A percentile compares a stretch with the other conserved stretches of the same genome.
Evolutionary conservation across 2,329 filamentous ascomycete species (phyloP).

Genomic region (Orbilia oligospora): DNA sequence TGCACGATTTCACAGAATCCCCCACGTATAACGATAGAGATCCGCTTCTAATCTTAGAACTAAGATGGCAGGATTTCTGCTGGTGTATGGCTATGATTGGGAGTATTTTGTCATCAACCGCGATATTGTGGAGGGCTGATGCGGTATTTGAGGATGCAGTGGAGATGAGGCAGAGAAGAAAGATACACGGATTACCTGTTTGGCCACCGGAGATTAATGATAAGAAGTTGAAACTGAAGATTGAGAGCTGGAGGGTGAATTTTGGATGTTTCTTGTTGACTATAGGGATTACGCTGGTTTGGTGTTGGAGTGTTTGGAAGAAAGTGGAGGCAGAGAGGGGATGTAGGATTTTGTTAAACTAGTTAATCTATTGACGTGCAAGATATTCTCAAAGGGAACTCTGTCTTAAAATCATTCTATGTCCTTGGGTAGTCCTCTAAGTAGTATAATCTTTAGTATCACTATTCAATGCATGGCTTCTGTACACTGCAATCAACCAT

Average conservation of each 20-base stretch:
- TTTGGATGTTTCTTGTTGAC: conserved; percentile 1
- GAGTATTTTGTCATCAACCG: neutral
- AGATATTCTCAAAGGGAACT: too few relatives aligned
- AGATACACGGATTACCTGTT: conserved; percentile 1
- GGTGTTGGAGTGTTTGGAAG: neutral
- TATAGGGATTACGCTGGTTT: neutral
- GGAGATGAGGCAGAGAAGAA: neutral
- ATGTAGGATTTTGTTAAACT: conserved; percentile 11
- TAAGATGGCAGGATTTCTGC: neutral
- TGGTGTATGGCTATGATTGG: neutral
- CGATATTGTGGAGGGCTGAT: neutral
- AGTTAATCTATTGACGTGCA: too few relatives aligned
- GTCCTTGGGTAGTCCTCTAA: too few relatives aligned
- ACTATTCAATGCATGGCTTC: too few relatives aligned
- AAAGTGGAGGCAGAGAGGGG: conserved; percentile 1
- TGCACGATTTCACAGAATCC: neutral
- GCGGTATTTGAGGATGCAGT: neutral
- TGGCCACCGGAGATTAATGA: neutral
- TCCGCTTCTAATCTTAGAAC: neutral
- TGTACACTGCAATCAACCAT: too few relatives aligned
- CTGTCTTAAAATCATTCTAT: too few relatives aligned
- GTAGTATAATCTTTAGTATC: too few relatives aligned
- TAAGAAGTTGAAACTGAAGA: neutral
- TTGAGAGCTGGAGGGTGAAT: conserved; percentile 3
- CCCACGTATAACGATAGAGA: neutral